Percentiles rank a stretch among this genome's conserved stretches.
phyloP scores from a whole-genome alignment of 2,329 filamentous ascomycete genomes.

The Trichoderma koningii region DNA sequence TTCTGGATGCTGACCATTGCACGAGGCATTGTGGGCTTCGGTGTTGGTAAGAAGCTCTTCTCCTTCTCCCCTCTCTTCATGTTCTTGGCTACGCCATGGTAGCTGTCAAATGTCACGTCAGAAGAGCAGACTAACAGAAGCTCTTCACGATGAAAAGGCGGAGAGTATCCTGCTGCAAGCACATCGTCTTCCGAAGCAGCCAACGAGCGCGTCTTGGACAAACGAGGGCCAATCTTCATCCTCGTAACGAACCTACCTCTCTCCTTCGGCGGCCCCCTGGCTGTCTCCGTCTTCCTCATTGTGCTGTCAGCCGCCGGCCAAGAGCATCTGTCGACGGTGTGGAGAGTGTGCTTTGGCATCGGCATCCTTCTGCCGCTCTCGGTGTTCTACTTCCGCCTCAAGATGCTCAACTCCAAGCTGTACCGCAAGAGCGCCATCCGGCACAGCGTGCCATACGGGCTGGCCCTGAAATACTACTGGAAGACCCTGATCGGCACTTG shows the following conservation, averaged over 20 bases:
- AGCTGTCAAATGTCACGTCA: background rate
- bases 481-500: conserved; percentile 54
- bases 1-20: conserved; percentile 56
- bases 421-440: conserved; percentile 58
- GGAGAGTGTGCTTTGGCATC: conserved; percentile 53
- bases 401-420: conserved; percentile 54
- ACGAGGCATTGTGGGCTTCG: conserved; percentile 52
- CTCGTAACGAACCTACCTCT: conserved; percentile 48
- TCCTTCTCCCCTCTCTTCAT: background rate
- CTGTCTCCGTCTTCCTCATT: conserved; percentile 50
- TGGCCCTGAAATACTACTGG: conserved; percentile 58
- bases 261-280: conserved; percentile 41
- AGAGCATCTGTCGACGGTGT: conserved; percentile 45
- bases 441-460: conserved; percentile 49
- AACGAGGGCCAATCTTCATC: conserved; percentile 47
- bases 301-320: conserved; percentile 44
- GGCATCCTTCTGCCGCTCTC: conserved; percentile 53
- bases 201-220: conserved; percentile 46
- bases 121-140: background rate
- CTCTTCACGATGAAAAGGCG: conserved; percentile 29
- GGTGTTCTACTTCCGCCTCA: conserved; percentile 59
- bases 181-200: conserved; percentile 51
- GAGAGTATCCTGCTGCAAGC: conserved; percentile 52
- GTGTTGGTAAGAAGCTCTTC: conserved; percentile 36
- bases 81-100: background rate